Base-by-base conservation (phyloP, 495 filamentous ascomycete species). In the Corynascus novoguineensis region DNA sequence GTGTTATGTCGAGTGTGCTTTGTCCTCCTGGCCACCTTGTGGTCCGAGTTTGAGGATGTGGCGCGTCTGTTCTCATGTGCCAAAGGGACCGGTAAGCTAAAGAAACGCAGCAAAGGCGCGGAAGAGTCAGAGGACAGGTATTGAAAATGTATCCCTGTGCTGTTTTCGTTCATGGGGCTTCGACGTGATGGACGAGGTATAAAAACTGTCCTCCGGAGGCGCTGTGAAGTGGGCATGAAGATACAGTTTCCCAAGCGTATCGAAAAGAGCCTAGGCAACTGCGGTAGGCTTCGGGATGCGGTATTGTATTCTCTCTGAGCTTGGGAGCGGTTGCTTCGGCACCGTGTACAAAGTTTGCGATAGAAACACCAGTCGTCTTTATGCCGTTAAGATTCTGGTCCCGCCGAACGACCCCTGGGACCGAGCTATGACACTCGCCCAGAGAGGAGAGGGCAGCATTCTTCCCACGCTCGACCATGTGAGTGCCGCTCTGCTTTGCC, bases 381-480 rank as follows among this genome's bases (percentile, higher is more conserved):
- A 40, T 19, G 50, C 50, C 14, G 22, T 52, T 22, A 52, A 52
- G 21, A 17, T 52, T 17, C 1, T 52, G 22, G n/a, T 15, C 11
- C 4, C 10, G 9, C 4, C 4, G 7, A 14, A 21, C 15, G 25
- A 21, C 0, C 12, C 7, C 0, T 21, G 24, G 10, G 17, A 29
- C 5, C 1, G 6, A 5, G 15, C n/a, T 14, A 2, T n/a, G 5
- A 25, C 10, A 10, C 24, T 19, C 12, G 24, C 25, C 15, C 12
- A 40, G 15, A 5, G 35, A 9, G 51, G 40, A 5, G 40, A 54
- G 27, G 27, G 51, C 10, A 10, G 10, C 17, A 54, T 34, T 19
- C 51, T 54, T 1, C 40, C 38, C 40, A 24, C 4, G 17, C 47
- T 54, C 51, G 17, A 54, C 28, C 51, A 54, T 15, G 51, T 54